These are phyloP conservation scores for Aspergillus eucalypticola DNA, from an alignment of 2,329 filamentous ascomycete species.

Conservation along the genomic window DNA sequence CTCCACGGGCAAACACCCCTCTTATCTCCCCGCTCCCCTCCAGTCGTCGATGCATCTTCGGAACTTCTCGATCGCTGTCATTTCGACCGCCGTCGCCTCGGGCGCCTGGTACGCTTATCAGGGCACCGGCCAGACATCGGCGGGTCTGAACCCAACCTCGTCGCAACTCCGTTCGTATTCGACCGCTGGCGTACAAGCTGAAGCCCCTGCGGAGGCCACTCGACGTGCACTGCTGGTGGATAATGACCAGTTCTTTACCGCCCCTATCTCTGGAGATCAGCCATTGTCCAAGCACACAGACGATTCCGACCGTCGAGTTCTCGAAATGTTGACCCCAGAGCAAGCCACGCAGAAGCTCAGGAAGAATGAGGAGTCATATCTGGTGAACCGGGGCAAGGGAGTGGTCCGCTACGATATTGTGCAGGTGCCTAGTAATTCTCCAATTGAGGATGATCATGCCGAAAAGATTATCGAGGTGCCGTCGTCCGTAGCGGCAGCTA, in stretches of 20 bases:
- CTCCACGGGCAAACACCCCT: conserved; percentile 37
- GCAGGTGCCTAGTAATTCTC: conserved; percentile 92
- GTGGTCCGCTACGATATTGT: conserved; percentile 94
- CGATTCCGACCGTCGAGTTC: conserved; percentile 77
- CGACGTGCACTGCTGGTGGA: conserved; percentile 78
- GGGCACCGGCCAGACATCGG: conserved; percentile 33
- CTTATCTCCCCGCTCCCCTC: conserved; percentile 36
- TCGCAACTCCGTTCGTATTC: conserved; percentile 29
- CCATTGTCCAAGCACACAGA: conserved; percentile 87
- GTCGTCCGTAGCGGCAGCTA: conserved; percentile 56
- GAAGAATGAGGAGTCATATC: conserved; percentile 86
- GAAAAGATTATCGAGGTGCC: conserved; percentile 97
- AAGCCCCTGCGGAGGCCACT: conserved; percentile 55
- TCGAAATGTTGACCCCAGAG: conserved; percentile 95
- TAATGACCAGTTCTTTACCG: conserved; percentile 85
- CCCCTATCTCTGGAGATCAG: conserved; percentile 78
- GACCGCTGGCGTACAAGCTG: conserved; percentile 33
- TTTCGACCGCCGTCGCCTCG: conserved; percentile 50
- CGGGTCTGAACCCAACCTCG: conserved; percentile 25
- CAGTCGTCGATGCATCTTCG: conserved; percentile 53
- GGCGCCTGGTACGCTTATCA: conserved; percentile 53
- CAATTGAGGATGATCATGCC: conserved; percentile 96
- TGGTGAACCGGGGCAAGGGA: conserved; percentile 83
- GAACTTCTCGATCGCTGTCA: conserved; percentile 50
- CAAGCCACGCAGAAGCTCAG: conserved; percentile 89